phyloP scores from a whole-genome alignment of 805 yeast genomes.

The Candida nonsorbophila region DNA sequence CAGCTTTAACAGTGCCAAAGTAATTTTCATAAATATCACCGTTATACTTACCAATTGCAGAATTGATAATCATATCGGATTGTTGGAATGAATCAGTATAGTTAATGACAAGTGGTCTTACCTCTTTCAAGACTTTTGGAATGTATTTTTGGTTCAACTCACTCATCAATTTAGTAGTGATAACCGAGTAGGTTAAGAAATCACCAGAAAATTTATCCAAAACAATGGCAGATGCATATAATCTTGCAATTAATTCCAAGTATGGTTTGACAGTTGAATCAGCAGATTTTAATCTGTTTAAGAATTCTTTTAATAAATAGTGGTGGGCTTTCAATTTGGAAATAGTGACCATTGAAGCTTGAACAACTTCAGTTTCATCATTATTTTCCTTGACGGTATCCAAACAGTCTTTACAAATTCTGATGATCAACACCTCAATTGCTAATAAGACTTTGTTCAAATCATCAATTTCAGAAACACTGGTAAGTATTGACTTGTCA shows the following conservation, averaged over 20 bases:
- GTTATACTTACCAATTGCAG: constrained; percentile 37
- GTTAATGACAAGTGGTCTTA: constrained; percentile 37
- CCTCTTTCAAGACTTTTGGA: constrained; percentile 25
- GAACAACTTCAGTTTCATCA: constrained; percentile 30
- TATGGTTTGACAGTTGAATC: constrained; percentile 19
- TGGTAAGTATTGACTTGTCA: constrained; percentile 25
- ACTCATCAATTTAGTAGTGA: constrained; percentile 23
- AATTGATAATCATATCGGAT: constrained; percentile 38
- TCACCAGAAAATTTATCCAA: constrained; percentile 31
- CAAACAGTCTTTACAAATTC: constrained; percentile 25
- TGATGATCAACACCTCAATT: constrained; percentile 35
- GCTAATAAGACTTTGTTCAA: constrained; percentile 28
- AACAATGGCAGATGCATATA: constrained; percentile 26
- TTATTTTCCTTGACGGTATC: constrained; percentile 19
- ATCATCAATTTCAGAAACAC: constrained; percentile 20
- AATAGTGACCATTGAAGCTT: constrained; percentile 32
- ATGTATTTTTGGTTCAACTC: constrained; percentile 19
- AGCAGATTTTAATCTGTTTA: constrained; percentile 15
- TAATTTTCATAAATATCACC: constrained; percentile 42
- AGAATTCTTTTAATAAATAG: constrained; percentile 30
- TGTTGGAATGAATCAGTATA: constrained; percentile 41
- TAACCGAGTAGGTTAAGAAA: constrained; percentile 31
- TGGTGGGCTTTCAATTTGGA: constrained; percentile 41
- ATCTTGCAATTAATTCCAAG: constrained; percentile 26
- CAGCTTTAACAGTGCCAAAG: constrained; percentile 27